phyloP scores from a whole-genome alignment of 495 filamentous ascomycete genomes.

The Aspergillus diversus region DNA sequence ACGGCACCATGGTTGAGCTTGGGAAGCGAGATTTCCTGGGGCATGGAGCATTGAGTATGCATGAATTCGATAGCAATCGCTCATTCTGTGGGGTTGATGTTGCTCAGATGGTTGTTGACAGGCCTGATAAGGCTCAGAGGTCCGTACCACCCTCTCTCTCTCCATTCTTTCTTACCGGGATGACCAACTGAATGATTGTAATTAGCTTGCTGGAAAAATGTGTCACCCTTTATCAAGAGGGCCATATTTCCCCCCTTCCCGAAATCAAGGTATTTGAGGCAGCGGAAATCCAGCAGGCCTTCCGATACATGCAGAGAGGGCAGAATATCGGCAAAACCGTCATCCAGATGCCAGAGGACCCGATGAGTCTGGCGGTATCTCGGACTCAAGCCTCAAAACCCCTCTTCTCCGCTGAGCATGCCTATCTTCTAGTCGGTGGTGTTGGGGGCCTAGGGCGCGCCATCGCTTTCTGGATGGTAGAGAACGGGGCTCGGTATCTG shows the following conservation, averaged over 20 bases:
- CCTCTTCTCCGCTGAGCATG: neutral
- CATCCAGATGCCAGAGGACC: slow-evolving; percentile 1
- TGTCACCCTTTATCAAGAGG: neutral
- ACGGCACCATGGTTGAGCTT: neutral
- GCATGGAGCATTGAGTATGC: neutral
- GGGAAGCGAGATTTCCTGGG: neutral
- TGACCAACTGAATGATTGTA: too few relatives aligned
- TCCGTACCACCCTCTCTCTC: too few relatives aligned
- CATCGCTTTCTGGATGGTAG: slow-evolving; percentile 47
- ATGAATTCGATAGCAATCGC: neutral
- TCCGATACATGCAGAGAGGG: slow-evolving; percentile 1
- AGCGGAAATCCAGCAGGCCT: neutral
- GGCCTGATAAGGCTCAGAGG: neutral
- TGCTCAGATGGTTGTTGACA: neutral
- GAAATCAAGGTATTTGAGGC: neutral
- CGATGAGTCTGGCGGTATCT: neutral
- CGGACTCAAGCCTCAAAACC: too few relatives aligned
- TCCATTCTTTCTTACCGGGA: too few relatives aligned
- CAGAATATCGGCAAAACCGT: neutral
- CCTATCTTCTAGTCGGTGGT: slow-evolving; percentile 17
- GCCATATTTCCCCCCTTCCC: neutral
- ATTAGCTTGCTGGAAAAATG: too few relatives aligned
- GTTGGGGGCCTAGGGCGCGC: slow-evolving; percentile 13
- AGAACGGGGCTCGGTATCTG: slow-evolving; percentile 57
- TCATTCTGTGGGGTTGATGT: neutral